Base-by-base conservation (phyloP, 1,139 yeast genomes). In the Zygosaccharomyces sapae region DNA sequence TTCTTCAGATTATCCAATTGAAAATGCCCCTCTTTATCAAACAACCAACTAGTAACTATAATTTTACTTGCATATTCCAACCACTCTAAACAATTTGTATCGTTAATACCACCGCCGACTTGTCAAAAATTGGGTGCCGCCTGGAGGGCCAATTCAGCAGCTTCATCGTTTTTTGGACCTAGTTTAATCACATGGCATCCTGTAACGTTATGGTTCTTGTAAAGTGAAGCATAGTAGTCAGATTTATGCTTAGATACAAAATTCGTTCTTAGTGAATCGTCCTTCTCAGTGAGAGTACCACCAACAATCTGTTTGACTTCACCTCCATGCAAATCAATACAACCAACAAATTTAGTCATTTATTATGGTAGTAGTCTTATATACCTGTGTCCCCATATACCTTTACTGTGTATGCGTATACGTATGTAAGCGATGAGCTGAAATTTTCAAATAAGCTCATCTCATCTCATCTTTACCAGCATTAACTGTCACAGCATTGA, bases 241-340 rank as follows among this genome's bases (percentile, higher is more conserved):
- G 97, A 79, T 1, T 95, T 83, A 43, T 85, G 76, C 25, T 77
- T 69, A 6, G 96, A 82, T 2, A 90, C 87, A 62, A 86, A 90
- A 66, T 92, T 94, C 37, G 96, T 94, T 18, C 59, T 60, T 13
- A 58, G 49, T 2, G 59, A 50, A 27, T 66, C 67, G 49, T 79
- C 81, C 53, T 81, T 83, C 9, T 75, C 73, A 0, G 75, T 72
- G 20, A 94, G 73, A 0, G 97, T 86, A 0, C 96, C 96, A 2
- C 98, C 98, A 0, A 94, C 97, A 45, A 92, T 92, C 66, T 92
- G 98, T 63, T 92, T 94, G 53, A 92, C 98, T 56, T 86, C 84
- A 2, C 98, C 98, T 4, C 85, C 78, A 65, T 92, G 98, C 52
- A 92, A 82, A 66, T 92, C 98, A 37, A 92, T 92, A 61, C 98